Percentiles rank a stretch among this genome's conserved stretches.
These are phyloP conservation scores for Amylocystis lapponica DNA, from an alignment of 768 basidiomycete species.

Conservation along the genomic window DNA sequence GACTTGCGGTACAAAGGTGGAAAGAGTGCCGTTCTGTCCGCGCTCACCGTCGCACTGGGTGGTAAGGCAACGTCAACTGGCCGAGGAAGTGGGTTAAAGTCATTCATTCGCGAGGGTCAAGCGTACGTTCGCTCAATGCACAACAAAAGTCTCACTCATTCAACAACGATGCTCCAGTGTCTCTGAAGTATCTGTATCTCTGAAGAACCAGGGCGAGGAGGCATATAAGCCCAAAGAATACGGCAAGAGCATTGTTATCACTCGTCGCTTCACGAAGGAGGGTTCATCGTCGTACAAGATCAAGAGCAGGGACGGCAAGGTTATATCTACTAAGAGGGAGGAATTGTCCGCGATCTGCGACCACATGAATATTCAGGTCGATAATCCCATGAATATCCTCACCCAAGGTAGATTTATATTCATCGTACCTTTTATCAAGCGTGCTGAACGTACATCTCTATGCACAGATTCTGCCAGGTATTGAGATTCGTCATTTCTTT, in stretches of 20 bases:
- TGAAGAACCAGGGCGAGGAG: constrained; percentile 90
- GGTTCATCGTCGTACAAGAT: constrained; percentile 82
- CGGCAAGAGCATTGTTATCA: constrained; percentile 79
- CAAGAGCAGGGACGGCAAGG: constrained; percentile 55
- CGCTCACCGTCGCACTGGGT: constrained; percentile 88
- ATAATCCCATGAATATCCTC: constrained; percentile 93
- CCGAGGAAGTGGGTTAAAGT: constrained; percentile 77
- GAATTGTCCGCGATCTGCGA: constrained; percentile 87
- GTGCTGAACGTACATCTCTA: background rate
- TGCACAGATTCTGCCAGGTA: constrained; percentile 29
- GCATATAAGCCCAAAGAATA: constrained; percentile 84
- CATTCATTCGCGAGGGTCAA: constrained; percentile 82
- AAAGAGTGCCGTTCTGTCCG: constrained; percentile 91
- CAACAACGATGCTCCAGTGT: constrained; percentile 33
- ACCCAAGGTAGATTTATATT: constrained; percentile 56
- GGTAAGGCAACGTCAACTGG: constrained; percentile 92
- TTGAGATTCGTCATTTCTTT: background rate
- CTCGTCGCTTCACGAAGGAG: constrained; percentile 72
- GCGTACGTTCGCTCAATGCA: constrained; percentile 39
- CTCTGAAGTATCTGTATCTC: constrained; percentile 69
- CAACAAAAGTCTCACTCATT: constrained; percentile 1
- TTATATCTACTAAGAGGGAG: constrained; percentile 72
- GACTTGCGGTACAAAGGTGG: constrained; percentile 53
- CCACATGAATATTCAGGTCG: constrained; percentile 95
- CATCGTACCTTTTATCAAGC: no score